A percentile compares a stretch with the other conserved stretches of the same genome.
Conservation (phyloP, 352 stramenopile genomes). For the Pythium coloratum region DNA sequence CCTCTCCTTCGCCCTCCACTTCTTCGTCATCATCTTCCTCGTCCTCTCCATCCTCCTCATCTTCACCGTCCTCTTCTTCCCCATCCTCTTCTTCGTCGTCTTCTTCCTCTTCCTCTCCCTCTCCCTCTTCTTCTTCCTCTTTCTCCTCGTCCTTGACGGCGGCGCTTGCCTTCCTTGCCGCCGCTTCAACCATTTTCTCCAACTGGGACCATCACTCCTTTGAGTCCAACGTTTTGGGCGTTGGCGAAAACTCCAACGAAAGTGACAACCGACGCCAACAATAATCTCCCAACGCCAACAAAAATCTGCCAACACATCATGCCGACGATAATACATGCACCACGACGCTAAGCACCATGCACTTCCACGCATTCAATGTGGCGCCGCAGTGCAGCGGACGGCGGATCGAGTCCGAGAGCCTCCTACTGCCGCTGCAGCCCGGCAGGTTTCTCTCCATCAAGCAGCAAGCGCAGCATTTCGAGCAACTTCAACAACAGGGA, state of each 20-base stretch:
- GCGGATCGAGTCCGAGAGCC: constrained; percentile 8
- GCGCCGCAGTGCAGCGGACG: neutral
- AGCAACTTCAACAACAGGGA: constrained; percentile 15
- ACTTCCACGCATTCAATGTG: neutral
- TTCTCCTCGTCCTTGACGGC: no score
- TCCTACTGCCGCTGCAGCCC: constrained; percentile 14
- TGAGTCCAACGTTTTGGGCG: no score
- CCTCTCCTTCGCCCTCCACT: constrained; percentile 29
- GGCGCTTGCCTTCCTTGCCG: no score
- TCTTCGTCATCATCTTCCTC: constrained; percentile 26
- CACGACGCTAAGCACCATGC: no score
- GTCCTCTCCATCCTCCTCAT: constrained; percentile 28
- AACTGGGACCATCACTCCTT: no score
- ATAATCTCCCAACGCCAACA: no score
- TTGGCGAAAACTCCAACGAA: no score
- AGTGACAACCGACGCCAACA: no score
- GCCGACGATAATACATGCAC: no score
- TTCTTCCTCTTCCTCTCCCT: neutral
- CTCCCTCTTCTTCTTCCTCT: neutral
- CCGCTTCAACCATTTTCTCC: no score
- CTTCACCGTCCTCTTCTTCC: constrained; percentile 17
- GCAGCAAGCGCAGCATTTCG: neutral
- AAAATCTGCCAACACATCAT: no score
- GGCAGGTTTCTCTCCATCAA: constrained; percentile 21
- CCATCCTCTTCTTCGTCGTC: neutral